Percentiles rank a stretch among this genome's conserved stretches.
Conservation (phyloP, 169 alveolate genomes). For the Theileria parva region DNA sequence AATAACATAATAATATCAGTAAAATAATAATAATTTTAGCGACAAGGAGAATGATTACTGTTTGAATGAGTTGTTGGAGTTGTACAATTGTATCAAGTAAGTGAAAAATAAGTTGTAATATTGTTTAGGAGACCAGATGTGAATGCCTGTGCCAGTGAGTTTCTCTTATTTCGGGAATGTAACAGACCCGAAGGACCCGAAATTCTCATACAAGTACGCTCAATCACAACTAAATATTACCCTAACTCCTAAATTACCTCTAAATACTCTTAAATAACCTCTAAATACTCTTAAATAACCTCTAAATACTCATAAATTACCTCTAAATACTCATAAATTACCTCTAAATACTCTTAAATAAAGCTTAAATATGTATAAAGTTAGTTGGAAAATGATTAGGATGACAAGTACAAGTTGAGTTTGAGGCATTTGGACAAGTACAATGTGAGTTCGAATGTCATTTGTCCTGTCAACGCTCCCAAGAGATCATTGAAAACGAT, state of each 20-base stretch:
- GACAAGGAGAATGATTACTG: constrained; percentile 67
- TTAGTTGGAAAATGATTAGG: constrained; percentile 33
- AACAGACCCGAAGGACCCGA: constrained; percentile 79
- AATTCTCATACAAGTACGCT: constrained; percentile 65
- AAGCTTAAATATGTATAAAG: background rate
- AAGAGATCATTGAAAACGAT: constrained; percentile 3
- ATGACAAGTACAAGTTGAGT: constrained; percentile 48
- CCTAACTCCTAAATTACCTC: background rate
- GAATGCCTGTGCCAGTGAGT: constrained; percentile 75
- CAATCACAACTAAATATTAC: background rate
- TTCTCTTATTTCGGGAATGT: constrained; percentile 75
- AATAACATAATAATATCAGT: background rate
- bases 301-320: too few relatives aligned
- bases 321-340: too few relatives aligned
- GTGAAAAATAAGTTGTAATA: background rate
- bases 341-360: too few relatives aligned
- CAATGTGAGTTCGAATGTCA: constrained; percentile 44
- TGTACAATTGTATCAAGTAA: constrained; percentile 74
- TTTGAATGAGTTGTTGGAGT: constrained; percentile 65
- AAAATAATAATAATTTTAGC: constrained; percentile 8
- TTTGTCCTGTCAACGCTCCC: constrained; percentile 59
- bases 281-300: too few relatives aligned
- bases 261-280: too few relatives aligned
- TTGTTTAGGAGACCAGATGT: constrained; percentile 69
- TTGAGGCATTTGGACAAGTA: constrained; percentile 48